Evolutionary conservation across 345 rosid species (phyloP), one percentile per base, ranked within the genome.

Genomic region (Odontarrhena argentea): DNA sequence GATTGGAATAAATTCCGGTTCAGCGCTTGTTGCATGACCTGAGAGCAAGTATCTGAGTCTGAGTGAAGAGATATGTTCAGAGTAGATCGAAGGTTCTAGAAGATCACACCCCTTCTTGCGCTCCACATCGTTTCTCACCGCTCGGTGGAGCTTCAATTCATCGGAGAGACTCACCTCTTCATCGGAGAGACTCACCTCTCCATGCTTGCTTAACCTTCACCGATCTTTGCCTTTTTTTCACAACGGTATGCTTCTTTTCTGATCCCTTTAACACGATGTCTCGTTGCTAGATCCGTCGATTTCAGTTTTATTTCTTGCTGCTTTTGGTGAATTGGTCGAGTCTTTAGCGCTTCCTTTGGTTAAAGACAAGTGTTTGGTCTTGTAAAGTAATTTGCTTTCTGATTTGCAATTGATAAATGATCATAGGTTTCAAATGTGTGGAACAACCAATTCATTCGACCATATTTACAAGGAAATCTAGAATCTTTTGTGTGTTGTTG

Each of bases 61-160:
- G 63, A 55, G 66, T 42, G 67, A 32, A 65, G 0, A 68, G 60
- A 60, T 60, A 51, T 63, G 74, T 18, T 34, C 38, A 32, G 24
- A 37, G 50, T 26, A 60, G 44, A 66, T 52, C 47, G 72, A 73
- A 73, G 72, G 3, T 61, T 70, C 74, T 66, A 67, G 68, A 73
- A 65, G 49, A 34, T 65, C 60, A 52, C 50, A 49, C 26, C 60
- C 42, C 55, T 44, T 48, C 76, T 35, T 73, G 61, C 60, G 71
- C 32, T 50, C 62, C 56, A 66, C 67, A 59, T 67, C 73, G 36
- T 67, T 12, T 46, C 61, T 66, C 40, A 40, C 41, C 66, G 18
- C 70, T 26, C 57, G 75, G 75, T 63, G 53, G 66, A 65, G 61
- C 41, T 50, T 22, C 46, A 55, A 26, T 60, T 53, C 42, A 58